Percentiles rank a stretch among this genome's conserved stretches.
phyloP scores from a whole-genome alignment of 495 filamentous ascomycete genomes.

The Cercophora samala region DNA sequence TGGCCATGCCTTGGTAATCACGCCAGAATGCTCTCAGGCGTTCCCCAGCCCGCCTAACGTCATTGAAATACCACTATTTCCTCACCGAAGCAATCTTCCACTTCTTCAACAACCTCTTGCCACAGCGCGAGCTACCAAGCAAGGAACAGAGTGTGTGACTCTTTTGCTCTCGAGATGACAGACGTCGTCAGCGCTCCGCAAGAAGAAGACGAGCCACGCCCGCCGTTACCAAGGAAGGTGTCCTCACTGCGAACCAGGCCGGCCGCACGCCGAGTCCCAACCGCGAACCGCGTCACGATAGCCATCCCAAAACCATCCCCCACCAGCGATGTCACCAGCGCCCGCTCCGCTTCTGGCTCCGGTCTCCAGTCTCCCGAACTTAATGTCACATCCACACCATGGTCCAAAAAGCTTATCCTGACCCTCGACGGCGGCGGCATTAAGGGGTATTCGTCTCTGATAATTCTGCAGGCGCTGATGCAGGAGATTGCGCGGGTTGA shows the following conservation, averaged over 20 bases:
- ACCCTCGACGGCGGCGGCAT: constrained; percentile 38
- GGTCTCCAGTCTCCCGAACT: constrained; percentile 16
- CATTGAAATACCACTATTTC: constrained; percentile 7
- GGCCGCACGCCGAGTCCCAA: constrained; percentile 24
- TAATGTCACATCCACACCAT: constrained; percentile 29
- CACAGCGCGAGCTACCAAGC: constrained; percentile 13
- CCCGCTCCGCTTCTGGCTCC: constrained; percentile 11
- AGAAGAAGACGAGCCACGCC: constrained; percentile 7
- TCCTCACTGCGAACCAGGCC: constrained; percentile 26
- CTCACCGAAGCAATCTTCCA: constrained; percentile 17
- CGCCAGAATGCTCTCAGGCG: not conserved
- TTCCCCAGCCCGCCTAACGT: not conserved
- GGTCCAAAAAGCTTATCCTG: constrained; percentile 30
- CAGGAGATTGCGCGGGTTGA: constrained; percentile 29
- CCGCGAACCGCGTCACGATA: constrained; percentile 28
- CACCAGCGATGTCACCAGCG: constrained; percentile 15
- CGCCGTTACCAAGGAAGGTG: constrained; percentile 10
- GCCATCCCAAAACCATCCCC: constrained; percentile 23
- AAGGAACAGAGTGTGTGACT: constrained; percentile 1
- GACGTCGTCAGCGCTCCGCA: constrained; percentile 21
- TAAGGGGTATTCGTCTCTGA: constrained; percentile 32
- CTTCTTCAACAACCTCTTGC: not conserved
- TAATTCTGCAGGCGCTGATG: constrained; percentile 32
- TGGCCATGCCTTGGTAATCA: not conserved
- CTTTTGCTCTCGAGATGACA: constrained; percentile 22